These are phyloP conservation scores for Crithidia bombi DNA, from an alignment of 208 protist species.

Conservation along the genomic window DNA sequence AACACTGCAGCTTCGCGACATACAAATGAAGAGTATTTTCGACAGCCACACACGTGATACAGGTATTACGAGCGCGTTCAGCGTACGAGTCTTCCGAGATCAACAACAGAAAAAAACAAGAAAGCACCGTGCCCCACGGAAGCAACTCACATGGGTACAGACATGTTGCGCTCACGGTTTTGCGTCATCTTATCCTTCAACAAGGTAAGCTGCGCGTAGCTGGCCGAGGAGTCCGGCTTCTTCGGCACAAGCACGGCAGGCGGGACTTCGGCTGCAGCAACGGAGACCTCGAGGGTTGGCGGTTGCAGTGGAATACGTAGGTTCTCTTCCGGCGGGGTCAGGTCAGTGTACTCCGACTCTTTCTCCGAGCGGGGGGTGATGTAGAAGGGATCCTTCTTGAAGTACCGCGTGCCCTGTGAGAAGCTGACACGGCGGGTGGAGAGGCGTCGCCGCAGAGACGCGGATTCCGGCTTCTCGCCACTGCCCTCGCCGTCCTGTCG, in stretches of 20 bases:
- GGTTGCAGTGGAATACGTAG: background rate
- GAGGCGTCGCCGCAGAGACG: background rate
- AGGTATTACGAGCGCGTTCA: no score
- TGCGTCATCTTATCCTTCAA: constrained; percentile 18
- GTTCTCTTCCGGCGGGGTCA: constrained; percentile 6
- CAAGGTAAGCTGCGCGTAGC: constrained; percentile 2
- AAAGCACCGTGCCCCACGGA: no score
- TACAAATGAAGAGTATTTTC: background rate
- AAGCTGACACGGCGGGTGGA: constrained; percentile 14
- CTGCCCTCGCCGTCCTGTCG: background rate
- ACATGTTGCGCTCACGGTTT: background rate
- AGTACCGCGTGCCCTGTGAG: constrained; percentile 14
- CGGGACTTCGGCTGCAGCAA: background rate
- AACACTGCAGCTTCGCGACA: background rate
- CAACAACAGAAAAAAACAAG: no score
- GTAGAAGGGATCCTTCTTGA: constrained; percentile 20
- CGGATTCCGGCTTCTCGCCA: background rate
- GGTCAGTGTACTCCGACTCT: background rate
- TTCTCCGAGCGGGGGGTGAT: constrained; percentile 4
- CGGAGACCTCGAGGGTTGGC: background rate
- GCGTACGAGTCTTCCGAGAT: no score
- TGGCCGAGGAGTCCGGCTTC: background rate
- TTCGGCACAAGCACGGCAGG: background rate
- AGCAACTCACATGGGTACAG: background rate
- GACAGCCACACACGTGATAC: no score